Conservation (phyloP, 2,329 filamentous ascomycete genomes). For the Aureobasidium lini region DNA sequence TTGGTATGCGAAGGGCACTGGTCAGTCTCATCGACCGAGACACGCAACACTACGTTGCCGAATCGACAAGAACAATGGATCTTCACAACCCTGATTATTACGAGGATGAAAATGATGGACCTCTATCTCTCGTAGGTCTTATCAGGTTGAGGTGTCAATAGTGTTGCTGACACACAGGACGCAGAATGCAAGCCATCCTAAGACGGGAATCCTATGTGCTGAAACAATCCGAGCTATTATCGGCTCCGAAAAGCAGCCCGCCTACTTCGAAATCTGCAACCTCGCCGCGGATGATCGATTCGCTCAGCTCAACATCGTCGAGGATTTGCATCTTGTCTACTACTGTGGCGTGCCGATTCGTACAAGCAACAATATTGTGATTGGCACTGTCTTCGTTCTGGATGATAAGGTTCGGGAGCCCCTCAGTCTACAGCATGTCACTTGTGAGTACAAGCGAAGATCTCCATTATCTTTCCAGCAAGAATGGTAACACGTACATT, state of each 20-base stretch:
- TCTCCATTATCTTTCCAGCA: no score
- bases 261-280: conserved; percentile 30
- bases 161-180: neutral
- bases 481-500: no score
- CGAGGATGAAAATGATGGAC: conserved; percentile 20
- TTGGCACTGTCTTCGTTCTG: conserved; percentile 26
- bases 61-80: conserved; percentile 42
- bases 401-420: conserved; percentile 21
- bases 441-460: conserved; percentile 13
- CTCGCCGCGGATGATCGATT: conserved; percentile 25
- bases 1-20: conserved; percentile 42
- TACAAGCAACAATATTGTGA: conserved; percentile 28
- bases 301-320: conserved; percentile 23
- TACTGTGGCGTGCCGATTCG: conserved; percentile 28
- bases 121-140: conserved; percentile 28
- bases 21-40: conserved; percentile 44
- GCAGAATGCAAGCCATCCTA: conserved; percentile 45
- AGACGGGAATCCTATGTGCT: conserved; percentile 52
- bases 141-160: neutral
- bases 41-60: conserved; percentile 45
- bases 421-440: conserved; percentile 12
- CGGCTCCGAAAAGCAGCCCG: conserved; percentile 23
- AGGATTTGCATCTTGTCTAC: conserved; percentile 25
- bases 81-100: conserved; percentile 21
- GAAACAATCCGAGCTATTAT: conserved; percentile 38